Conservation (phyloP, 805 yeast genomes). For the Ogataea paradorogensis region DNA sequence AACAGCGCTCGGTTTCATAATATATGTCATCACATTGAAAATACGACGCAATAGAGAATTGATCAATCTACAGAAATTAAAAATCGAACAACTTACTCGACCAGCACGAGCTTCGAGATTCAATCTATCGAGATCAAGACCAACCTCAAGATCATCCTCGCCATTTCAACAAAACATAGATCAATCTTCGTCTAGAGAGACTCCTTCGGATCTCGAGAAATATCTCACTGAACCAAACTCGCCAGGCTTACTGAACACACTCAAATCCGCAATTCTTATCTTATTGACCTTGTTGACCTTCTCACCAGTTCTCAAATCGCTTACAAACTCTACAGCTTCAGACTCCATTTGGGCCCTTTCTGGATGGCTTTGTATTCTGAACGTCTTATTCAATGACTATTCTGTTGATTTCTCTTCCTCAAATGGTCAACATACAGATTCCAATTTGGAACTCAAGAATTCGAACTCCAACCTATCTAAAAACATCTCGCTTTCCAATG, state of each 20-base stretch:
- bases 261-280: slow-evolving; percentile 69
- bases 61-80: slow-evolving; percentile 28
- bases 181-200: slow-evolving; percentile 1
- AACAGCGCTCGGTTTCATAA: slow-evolving; percentile 36
- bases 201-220: slow-evolving; percentile 22
- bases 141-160: slow-evolving; percentile 24
- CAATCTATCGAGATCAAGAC: slow-evolving; percentile 19
- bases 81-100: slow-evolving; percentile 27
- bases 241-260: slow-evolving; percentile 31
- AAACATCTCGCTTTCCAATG: slow-evolving; percentile 78
- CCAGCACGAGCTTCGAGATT: slow-evolving; percentile 18
- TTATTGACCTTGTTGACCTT: slow-evolving; percentile 69
- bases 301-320: slow-evolving; percentile 86
- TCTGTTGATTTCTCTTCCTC: slow-evolving; percentile 43
- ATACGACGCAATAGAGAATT: slow-evolving; percentile 30
- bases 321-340: slow-evolving; percentile 84
- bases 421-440: slow-evolving; percentile 13
- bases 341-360: slow-evolving; percentile 95
- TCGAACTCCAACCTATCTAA: slow-evolving; percentile 64
- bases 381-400: slow-evolving; percentile 67
- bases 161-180: slow-evolving; percentile 17
- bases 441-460: slow-evolving; percentile 20
- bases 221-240: slow-evolving; percentile 26
- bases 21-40: slow-evolving; percentile 30
- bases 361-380: slow-evolving; percentile 70